These are phyloP conservation scores for Skeletonema tropicum DNA, from an alignment of 108 stramenopile genomes.

Conservation along the genomic window DNA sequence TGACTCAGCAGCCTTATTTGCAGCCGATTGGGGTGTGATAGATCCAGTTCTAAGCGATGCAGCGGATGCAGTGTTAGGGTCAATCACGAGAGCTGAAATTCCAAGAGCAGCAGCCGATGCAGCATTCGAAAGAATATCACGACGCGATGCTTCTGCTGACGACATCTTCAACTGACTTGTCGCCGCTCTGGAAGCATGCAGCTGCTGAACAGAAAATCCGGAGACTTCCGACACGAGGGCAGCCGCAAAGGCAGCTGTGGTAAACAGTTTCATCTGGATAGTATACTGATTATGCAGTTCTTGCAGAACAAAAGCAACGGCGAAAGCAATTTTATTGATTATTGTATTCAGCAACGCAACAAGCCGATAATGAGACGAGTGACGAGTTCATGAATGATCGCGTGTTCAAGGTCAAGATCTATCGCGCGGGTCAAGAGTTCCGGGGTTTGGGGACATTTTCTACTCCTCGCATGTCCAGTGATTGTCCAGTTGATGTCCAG, in stretches of 20 bases:
- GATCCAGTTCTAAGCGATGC: neutral
- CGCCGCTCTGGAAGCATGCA: conserved; percentile 8
- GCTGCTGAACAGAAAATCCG: conserved; percentile 2
- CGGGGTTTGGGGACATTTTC: too few relatives aligned
- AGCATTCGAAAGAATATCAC: conserved; percentile 26
- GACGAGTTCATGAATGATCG: too few relatives aligned
- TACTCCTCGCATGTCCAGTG: too few relatives aligned
- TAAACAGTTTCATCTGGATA: neutral
- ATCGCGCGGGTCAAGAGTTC: too few relatives aligned
- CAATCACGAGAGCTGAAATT: conserved; percentile 7
- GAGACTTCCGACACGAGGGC: neutral
- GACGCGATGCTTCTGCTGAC: conserved; percentile 19
- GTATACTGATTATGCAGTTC: neutral
- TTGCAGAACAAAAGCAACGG: neutral
- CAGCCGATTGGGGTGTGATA: conserved; percentile 16
- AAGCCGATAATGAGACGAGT: too few relatives aligned
- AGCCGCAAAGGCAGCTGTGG: conserved; percentile 11
- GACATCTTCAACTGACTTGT: conserved; percentile 23
- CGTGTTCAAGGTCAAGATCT: too few relatives aligned
- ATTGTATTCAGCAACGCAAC: too few relatives aligned
- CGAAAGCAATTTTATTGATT: too few relatives aligned
- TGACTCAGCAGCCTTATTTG: conserved; percentile 21
- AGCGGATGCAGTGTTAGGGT: conserved; percentile 15
- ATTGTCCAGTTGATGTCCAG: too few relatives aligned
- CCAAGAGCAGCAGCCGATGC: conserved; percentile 23